These are phyloP conservation scores for Penicillium lagena DNA, from an alignment of 495 filamentous ascomycete genomes.

Conservation along the genomic window DNA sequence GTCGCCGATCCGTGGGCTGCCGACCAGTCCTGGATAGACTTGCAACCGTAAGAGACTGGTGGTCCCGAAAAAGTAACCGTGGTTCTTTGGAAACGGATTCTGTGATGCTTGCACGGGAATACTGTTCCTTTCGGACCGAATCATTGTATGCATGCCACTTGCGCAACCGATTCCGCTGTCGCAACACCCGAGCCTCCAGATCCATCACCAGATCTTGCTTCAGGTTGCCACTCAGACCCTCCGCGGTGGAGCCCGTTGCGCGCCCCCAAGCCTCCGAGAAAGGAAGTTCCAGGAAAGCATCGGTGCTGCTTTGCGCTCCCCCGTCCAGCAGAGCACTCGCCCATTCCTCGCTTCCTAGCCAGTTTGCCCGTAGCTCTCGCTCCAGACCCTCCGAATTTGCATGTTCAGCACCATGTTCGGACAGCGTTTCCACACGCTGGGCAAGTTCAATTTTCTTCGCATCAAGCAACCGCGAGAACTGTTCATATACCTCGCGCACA, in stretches of 20 bases:
- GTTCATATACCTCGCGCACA: conserved; percentile 45
- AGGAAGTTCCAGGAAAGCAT: conserved; percentile 54
- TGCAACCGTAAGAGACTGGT: conserved; percentile 34
- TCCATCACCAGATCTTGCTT: conserved; percentile 45
- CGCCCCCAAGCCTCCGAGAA: conserved; percentile 64
- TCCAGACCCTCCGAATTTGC: conserved; percentile 28
- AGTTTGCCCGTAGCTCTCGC: conserved; percentile 57
- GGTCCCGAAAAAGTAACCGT: conserved; percentile 25
- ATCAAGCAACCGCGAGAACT: conserved; percentile 55
- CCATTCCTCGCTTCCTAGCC: conserved; percentile 68
- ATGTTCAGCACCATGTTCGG: conserved; percentile 19
- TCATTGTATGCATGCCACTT: conserved; percentile 68
- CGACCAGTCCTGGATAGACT: conserved; percentile 35
- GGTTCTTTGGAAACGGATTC: conserved; percentile 9
- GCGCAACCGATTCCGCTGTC: conserved; percentile 57
- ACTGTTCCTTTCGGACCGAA: conserved; percentile 17
- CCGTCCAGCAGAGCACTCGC: conserved; percentile 59
- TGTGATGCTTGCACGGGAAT: conserved; percentile 3
- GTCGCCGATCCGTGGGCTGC: conserved; percentile 28
- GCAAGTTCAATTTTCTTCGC: conserved; percentile 41
- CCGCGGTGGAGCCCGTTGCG: conserved; percentile 47
- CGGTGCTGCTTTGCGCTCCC: conserved; percentile 49
- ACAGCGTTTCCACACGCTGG: conserved; percentile 17
- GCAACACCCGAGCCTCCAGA: conserved; percentile 51
- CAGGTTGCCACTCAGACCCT: conserved; percentile 37